phyloP scores from a whole-genome alignment of 176 grass and related monocot genomes.

The Bothriochloa decipiens region DNA sequence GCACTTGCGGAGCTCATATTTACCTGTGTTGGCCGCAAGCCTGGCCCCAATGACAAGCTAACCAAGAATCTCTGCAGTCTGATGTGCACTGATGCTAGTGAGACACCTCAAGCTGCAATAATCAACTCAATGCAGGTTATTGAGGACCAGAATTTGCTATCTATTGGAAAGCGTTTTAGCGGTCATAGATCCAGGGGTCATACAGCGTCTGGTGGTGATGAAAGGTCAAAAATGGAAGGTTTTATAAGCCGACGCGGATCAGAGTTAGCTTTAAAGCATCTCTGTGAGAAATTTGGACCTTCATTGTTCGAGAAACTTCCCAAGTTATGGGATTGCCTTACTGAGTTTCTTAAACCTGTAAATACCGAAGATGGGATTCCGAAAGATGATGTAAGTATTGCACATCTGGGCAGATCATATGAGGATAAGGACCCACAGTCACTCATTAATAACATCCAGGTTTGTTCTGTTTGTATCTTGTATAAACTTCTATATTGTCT shows the following conservation, averaged over 20 bases:
- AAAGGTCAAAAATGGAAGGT: slow-evolving; percentile 81
- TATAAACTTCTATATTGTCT: slow-evolving; percentile 22
- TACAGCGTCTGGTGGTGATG: slow-evolving; percentile 56
- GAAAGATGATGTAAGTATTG: slow-evolving; percentile 58
- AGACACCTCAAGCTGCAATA: slow-evolving; percentile 88
- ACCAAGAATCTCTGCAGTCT: slow-evolving; percentile 94
- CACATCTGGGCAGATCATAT: slow-evolving; percentile 63
- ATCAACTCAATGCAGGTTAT: slow-evolving; percentile 94
- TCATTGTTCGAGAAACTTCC: slow-evolving; percentile 89
- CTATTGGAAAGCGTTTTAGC: slow-evolving; percentile 64
- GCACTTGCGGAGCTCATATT: slow-evolving; percentile 95
- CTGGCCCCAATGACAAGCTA: slow-evolving; percentile 96
- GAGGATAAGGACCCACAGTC: slow-evolving; percentile 92
- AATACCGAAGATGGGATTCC: slow-evolving; percentile 43
- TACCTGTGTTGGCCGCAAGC: slow-evolving; percentile 90
- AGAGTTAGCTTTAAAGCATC: slow-evolving; percentile 88
- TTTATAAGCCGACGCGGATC: slow-evolving; percentile 90
- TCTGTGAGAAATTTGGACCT: slow-evolving; percentile 89
- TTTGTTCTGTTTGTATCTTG: slow-evolving; percentile 43
- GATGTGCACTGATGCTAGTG: slow-evolving; percentile 71
- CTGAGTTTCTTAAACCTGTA: slow-evolving; percentile 83
- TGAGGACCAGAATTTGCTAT: slow-evolving; percentile 90
- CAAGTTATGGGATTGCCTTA: slow-evolving; percentile 94
- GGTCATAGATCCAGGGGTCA: slow-evolving; percentile 66
- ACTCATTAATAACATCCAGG: slow-evolving; percentile 98